Conservation (phyloP, 2,329 filamentous ascomycete species). For the Botrytis cinerea region DNA sequence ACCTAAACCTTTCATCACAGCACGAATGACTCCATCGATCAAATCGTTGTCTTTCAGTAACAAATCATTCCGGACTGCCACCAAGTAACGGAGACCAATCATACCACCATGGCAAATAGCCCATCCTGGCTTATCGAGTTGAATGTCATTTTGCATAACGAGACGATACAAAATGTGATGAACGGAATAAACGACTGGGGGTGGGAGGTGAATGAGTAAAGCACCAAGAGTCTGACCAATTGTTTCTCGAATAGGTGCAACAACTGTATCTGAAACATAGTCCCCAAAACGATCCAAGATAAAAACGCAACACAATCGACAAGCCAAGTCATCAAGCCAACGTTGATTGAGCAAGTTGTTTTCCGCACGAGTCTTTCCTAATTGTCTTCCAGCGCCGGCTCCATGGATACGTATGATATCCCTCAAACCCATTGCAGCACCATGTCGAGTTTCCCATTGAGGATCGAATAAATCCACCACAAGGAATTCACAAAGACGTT, state of each 20-base stretch:
- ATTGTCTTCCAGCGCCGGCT: constrained; percentile 76
- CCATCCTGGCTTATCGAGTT: constrained; percentile 76
- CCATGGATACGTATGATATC: constrained; percentile 94
- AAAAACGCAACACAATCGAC: constrained; percentile 89
- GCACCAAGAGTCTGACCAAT: constrained; percentile 92
- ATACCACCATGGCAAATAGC: constrained; percentile 97
- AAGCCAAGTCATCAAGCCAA: constrained; percentile 95
- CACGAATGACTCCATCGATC: constrained; percentile 88
- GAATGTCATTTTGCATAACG: constrained; percentile 85
- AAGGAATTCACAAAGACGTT: constrained; percentile 89
- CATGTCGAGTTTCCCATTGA: constrained; percentile 93
- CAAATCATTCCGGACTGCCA: constrained; percentile 90
- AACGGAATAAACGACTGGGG: constrained; percentile 76
- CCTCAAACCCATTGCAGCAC: constrained; percentile 90
- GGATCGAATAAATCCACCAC: constrained; percentile 91
- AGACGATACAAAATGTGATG: constrained; percentile 84
- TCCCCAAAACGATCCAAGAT: constrained; percentile 98
- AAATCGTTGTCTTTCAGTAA: constrained; percentile 80
- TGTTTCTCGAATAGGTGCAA: constrained; percentile 93
- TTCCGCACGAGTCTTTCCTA: constrained; percentile 67
- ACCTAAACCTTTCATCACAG: constrained; percentile 91
- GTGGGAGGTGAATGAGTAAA: constrained; percentile 79
- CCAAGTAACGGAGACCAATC: constrained; percentile 93
- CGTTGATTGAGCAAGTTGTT: constrained; percentile 78
- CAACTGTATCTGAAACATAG: constrained; percentile 95